Percentiles rank a stretch among this genome's conserved stretches.
Conservation (phyloP, 2,329 filamentous ascomycete genomes). For the Aureobasidium sp. region DNA sequence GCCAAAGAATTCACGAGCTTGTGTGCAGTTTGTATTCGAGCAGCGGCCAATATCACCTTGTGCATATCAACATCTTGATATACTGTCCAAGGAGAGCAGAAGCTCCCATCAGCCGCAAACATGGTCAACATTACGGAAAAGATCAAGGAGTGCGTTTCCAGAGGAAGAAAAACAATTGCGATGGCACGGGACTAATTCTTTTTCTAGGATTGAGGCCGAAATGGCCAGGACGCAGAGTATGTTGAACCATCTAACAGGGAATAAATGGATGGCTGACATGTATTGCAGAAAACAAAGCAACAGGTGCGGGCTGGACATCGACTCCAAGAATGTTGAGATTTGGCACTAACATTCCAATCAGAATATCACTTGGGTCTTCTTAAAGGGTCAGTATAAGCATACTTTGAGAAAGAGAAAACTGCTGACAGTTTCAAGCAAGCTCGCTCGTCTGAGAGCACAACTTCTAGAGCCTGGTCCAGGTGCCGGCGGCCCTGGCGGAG, state of each 20-base stretch:
- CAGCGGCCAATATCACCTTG: background rate
- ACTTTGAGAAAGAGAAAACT: background rate
- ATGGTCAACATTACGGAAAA: conserved; percentile 99
- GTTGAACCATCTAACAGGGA: conserved; percentile 20
- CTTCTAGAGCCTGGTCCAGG: conserved; percentile 83
- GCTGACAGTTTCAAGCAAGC: conserved; percentile 57
- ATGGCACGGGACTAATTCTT: conserved; percentile 5
- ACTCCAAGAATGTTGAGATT: background rate
- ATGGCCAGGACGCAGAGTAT: conserved; percentile 98
- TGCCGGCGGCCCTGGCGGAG: conserved; percentile 65
- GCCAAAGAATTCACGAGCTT: conserved; percentile 8
- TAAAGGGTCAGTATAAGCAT: conserved; percentile 65
- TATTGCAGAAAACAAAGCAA: conserved; percentile 87
- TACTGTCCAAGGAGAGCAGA: background rate
- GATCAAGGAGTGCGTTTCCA: conserved; percentile 77
- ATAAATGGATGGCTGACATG: conserved; percentile 27
- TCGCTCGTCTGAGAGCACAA: conserved; percentile 87
- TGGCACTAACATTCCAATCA: conserved; percentile 37
- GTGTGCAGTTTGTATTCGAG: background rate
- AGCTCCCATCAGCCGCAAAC: conserved; percentile 23
- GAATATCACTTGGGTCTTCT: conserved; percentile 97
- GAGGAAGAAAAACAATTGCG: background rate
- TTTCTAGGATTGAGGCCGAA: conserved; percentile 90
- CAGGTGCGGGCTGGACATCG: conserved; percentile 55
- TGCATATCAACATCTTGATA: background rate